Percentiles rank a stretch among this genome's conserved stretches.
Evolutionary conservation across 352 stramenopile species (phyloP).

Genomic region (Phytopythium litorale): DNA sequence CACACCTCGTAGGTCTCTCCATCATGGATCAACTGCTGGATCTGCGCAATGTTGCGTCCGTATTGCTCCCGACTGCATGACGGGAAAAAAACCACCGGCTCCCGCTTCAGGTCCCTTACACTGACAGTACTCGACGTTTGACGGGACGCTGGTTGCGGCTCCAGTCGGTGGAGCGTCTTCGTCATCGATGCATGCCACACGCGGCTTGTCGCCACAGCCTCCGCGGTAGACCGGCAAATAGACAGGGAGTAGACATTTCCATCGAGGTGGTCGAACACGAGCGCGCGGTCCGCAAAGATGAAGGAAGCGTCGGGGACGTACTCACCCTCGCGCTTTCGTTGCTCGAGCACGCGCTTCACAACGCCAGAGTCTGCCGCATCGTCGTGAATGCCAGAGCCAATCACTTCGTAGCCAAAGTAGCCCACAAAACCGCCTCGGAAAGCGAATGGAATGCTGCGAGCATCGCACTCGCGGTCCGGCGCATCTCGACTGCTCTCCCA

Average conservation of each 20-base stretch:
- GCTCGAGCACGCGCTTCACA: constrained; percentile 20
- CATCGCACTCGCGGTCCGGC: too few species aligned
- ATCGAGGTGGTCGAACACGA: constrained; percentile 88
- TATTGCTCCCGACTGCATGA: constrained; percentile 77
- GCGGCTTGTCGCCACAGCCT: too few species aligned
- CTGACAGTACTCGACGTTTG: too few species aligned
- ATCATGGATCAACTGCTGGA: constrained; percentile 87
- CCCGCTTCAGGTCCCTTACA: too few species aligned
- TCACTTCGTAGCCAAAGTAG: constrained; percentile 86
- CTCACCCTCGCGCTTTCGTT: constrained; percentile 24
- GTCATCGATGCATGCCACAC: constrained; percentile 22
- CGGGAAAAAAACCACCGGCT: constrained; percentile 50
- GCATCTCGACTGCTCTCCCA: neutral
- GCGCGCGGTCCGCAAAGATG: constrained; percentile 84
- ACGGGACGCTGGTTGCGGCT: too few species aligned
- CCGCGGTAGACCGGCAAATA: constrained; percentile 5
- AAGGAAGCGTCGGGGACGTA: constrained; percentile 86
- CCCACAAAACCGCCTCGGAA: constrained; percentile 85
- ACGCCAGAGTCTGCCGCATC: too few species aligned
- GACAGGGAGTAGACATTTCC: constrained; percentile 59
- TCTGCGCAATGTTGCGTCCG: constrained; percentile 78
- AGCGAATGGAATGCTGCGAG: constrained; percentile 75
- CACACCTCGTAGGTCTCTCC: constrained; percentile 97
- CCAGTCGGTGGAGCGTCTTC: too few species aligned
- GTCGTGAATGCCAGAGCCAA: constrained; percentile 28